Percentiles rank a stretch among this genome's conserved stretches.
Conservation (phyloP, 306 rosid species). For the Cyamopsis tetragonoloba region DNA sequence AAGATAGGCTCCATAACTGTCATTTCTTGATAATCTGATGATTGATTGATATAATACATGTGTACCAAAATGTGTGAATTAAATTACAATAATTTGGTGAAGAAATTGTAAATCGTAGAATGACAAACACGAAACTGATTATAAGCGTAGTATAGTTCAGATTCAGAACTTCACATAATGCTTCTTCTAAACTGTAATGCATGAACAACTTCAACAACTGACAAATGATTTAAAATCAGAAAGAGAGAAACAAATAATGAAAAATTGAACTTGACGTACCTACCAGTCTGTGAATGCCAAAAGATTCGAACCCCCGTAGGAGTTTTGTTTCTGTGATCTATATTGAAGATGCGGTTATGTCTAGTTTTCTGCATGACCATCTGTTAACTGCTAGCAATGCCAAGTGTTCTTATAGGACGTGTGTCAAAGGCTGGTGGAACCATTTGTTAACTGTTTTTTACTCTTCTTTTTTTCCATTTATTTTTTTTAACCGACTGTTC, state of each 20-base stretch:
- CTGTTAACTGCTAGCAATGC: conserved; percentile 21
- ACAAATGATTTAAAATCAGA: background rate
- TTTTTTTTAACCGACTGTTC: too few species aligned
- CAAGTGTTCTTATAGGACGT: conserved; percentile 35
- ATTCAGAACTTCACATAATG: conserved; percentile 10
- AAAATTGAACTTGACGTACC: conserved; percentile 27
- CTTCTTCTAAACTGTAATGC: conserved; percentile 8
- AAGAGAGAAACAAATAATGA: background rate
- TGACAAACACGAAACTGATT: background rate
- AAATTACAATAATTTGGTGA: background rate
- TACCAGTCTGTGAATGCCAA: conserved; percentile 19
- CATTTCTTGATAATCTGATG: background rate
- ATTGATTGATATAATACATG: background rate
- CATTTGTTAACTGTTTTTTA: conserved; percentile 26
- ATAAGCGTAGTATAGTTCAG: background rate
- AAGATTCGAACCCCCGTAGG: conserved; percentile 17
- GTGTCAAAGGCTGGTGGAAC: conserved; percentile 12
- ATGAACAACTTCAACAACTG: background rate
- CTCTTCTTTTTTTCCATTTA: too few species aligned
- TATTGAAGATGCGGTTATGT: conserved; percentile 13
- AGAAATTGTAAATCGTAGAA: conserved; percentile 1
- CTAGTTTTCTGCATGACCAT: conserved; percentile 23
- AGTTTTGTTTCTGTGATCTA: conserved; percentile 13
- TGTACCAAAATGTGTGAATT: background rate
- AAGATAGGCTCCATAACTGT: background rate